Evolutionary conservation across 805 yeast genomes (phyloP).

Genomic region (Candida silvicultrix): DNA sequence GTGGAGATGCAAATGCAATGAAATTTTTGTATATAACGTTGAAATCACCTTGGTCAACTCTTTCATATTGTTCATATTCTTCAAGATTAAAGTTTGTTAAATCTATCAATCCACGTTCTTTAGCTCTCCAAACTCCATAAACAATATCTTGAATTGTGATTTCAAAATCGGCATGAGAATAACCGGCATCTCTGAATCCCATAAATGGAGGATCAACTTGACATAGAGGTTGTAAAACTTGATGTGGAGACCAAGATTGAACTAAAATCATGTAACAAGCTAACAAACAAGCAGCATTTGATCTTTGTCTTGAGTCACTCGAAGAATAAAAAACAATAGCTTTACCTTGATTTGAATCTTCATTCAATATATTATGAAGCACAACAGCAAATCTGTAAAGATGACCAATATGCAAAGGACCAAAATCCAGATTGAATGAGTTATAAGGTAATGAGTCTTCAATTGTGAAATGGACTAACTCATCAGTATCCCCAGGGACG

Average conservation of each 20-base stretch:
- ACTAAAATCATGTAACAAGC: slow-evolving; percentile 94
- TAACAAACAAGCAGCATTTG: slow-evolving; percentile 91
- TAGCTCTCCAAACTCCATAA: slow-evolving; percentile 97
- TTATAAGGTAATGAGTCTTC: slow-evolving; percentile 91
- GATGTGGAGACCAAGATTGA: slow-evolving; percentile 98
- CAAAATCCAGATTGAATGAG: slow-evolving; percentile 94
- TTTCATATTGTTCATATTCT: slow-evolving; percentile 89
- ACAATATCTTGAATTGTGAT: slow-evolving; percentile 91
- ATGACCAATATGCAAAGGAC: slow-evolving; percentile 92
- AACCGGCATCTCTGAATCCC: slow-evolving; percentile 97
- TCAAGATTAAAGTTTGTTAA: slow-evolving; percentile 83
- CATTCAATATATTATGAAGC: slow-evolving; percentile 85
- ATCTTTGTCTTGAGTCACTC: slow-evolving; percentile 71
- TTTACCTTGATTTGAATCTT: slow-evolving; percentile 73
- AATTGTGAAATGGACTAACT: slow-evolving; percentile 79
- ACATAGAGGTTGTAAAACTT: slow-evolving; percentile 89
- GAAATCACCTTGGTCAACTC: slow-evolving; percentile 96
- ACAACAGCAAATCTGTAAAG: slow-evolving; percentile 92
- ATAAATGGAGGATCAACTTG: slow-evolving; percentile 91
- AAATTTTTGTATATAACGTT: slow-evolving; percentile 89
- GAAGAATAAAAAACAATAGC: slow-evolving; percentile 90
- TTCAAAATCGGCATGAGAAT: slow-evolving; percentile 91
- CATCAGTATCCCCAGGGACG: slow-evolving; percentile 69
- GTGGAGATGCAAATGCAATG: slow-evolving; percentile 97
- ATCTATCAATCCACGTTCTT: slow-evolving; percentile 84